These are phyloP conservation scores for Fusarium vanettenii DNA, from an alignment of 2,329 filamentous ascomycete species.

Conservation along the genomic window DNA sequence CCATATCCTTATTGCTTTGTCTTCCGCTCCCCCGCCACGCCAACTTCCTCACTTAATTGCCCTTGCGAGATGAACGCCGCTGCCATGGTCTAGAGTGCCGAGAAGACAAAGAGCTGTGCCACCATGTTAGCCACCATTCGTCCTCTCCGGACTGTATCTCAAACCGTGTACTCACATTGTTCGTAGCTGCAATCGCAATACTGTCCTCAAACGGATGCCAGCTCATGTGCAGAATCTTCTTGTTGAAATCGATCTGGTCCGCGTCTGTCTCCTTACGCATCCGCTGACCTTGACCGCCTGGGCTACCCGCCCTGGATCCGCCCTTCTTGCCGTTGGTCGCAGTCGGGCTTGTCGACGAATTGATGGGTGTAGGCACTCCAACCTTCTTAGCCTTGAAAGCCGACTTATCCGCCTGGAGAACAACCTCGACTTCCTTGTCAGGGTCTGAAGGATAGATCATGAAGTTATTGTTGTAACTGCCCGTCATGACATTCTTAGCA, in stretches of 20 bases:
- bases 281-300: constrained; percentile 83
- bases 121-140: constrained; percentile 38
- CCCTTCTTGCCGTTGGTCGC: constrained; percentile 85
- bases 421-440: constrained; percentile 95
- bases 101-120: constrained; percentile 79
- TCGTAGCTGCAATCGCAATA: constrained; percentile 98
- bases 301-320: constrained; percentile 87
- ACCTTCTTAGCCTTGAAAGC: constrained; percentile 99
- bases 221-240: constrained; percentile 99
- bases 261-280: constrained; percentile 99
- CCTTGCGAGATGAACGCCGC: constrained; percentile 42
- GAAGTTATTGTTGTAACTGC: constrained; percentile 99
- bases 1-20: constrained; percentile 32
- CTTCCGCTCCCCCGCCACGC: constrained; percentile 24
- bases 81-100: constrained; percentile 69
- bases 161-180: constrained; percentile 81
- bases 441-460: constrained; percentile 99
- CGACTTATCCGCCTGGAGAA: constrained; percentile 97
- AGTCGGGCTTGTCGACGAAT: constrained; percentile 79
- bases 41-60: constrained; percentile 29
- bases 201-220: constrained; percentile 99
- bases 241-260: constrained; percentile 99
- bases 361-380: constrained; percentile 96
- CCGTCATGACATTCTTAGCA: constrained; percentile 99
- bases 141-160: not conserved